A percentile compares a stretch with the other conserved stretches of the same genome.
phyloP scores from a whole-genome alignment of 1,284 basidiomycete species.

The Hemileccinum hortonii region DNA sequence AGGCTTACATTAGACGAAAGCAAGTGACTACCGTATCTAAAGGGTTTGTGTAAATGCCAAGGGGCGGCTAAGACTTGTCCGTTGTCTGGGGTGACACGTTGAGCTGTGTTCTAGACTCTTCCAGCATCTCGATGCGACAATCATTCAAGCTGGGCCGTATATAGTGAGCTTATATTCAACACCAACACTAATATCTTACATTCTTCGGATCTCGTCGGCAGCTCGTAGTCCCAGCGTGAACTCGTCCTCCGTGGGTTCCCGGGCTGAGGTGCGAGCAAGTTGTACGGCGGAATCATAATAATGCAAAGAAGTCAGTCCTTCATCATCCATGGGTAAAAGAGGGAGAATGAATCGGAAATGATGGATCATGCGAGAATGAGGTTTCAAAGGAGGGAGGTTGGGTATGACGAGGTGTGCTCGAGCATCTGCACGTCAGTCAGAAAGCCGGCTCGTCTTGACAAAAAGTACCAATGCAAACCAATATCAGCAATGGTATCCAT shows the following conservation, averaged over 20 bases:
- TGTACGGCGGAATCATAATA: slow-evolving; percentile 78
- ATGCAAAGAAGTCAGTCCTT: slow-evolving; percentile 63
- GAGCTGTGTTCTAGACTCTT: slow-evolving; percentile 49
- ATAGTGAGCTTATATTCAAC: slow-evolving; percentile 2
- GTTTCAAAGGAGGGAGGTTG: slow-evolving; percentile 57
- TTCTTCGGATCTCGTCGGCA: slow-evolving; percentile 58
- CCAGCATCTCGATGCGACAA: slow-evolving; percentile 60
- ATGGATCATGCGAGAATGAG: slow-evolving; percentile 68
- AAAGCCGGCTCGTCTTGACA: not conserved
- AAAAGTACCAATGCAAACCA: slow-evolving; percentile 43
- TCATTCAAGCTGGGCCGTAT: slow-evolving; percentile 49
- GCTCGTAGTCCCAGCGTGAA: slow-evolving; percentile 66
- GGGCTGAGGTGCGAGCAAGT: slow-evolving; percentile 62
- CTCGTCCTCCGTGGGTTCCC: slow-evolving; percentile 69
- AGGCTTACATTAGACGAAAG: slow-evolving; percentile 42
- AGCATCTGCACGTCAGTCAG: slow-evolving; percentile 44
- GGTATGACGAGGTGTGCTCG: slow-evolving; percentile 66
- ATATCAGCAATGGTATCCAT: slow-evolving; percentile 66
- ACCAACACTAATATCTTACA: slow-evolving; percentile 36
- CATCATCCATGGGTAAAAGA: slow-evolving; percentile 58
- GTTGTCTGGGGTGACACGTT: slow-evolving; percentile 20
- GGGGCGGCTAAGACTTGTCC: slow-evolving; percentile 9
- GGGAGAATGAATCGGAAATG: slow-evolving; percentile 73
- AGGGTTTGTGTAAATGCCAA: too few relatives aligned
- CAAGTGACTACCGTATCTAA: too few relatives aligned